These are phyloP conservation scores for Durotheca rogersii DNA, from an alignment of 495 filamentous ascomycete genomes.

Conservation along the genomic window DNA sequence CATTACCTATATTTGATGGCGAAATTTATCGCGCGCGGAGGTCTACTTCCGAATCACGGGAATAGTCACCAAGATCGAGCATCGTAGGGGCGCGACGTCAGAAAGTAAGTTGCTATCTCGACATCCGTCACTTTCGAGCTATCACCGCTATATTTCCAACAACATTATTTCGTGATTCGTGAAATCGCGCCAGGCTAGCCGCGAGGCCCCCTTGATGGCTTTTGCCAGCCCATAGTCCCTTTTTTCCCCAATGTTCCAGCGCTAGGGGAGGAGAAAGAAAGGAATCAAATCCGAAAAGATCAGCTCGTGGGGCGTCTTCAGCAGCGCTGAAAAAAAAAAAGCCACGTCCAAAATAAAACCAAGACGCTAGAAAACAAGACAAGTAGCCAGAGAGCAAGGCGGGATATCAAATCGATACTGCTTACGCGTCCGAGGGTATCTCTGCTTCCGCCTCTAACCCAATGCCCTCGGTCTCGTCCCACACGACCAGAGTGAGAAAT, in stretches of 20 bases:
- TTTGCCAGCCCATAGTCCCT: slow-evolving; percentile 14
- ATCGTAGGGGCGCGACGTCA: not conserved
- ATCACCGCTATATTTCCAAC: slow-evolving; percentile 10
- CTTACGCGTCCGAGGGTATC: slow-evolving; percentile 23
- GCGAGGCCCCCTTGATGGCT: slow-evolving; percentile 13
- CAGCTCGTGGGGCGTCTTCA: too few species aligned
- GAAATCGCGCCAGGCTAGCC: slow-evolving; percentile 24
- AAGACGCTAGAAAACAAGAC: not conserved
- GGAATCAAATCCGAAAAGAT: too few species aligned
- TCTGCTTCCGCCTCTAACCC: slow-evolving; percentile 24
- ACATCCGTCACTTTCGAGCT: slow-evolving; percentile 7
- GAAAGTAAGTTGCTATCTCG: slow-evolving; percentile 1
- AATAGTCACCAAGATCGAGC: too few species aligned
- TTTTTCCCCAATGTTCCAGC: too few species aligned
- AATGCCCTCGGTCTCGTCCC: too few species aligned
- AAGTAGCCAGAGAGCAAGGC: slow-evolving; percentile 18
- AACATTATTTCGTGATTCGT: slow-evolving; percentile 29
- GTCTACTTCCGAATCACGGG: too few species aligned
- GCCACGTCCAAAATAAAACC: too few species aligned
- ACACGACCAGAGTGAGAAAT: too few species aligned
- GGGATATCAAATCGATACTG: slow-evolving; percentile 12
- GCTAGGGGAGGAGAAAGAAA: too few species aligned
- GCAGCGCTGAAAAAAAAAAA: slow-evolving; percentile 1
- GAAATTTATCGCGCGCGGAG: too few species aligned
- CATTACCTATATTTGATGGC: too few species aligned